Conservation (phyloP, 2,329 filamentous ascomycete genomes). For the Cryphonectria japonica region DNA sequence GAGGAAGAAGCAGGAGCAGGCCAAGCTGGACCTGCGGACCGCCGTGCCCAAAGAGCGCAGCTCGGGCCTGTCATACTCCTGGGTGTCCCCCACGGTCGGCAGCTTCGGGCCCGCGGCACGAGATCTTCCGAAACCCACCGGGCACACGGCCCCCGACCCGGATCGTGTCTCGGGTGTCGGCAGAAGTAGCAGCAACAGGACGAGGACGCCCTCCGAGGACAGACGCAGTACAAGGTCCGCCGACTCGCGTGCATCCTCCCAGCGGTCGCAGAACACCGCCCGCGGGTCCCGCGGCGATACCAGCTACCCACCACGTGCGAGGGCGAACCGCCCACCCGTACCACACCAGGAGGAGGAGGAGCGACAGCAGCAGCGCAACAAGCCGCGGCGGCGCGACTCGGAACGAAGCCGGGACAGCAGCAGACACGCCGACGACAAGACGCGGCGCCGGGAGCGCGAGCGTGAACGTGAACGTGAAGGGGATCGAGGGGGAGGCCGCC, state of each 20-base stretch:
- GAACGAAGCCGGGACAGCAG: not conserved
- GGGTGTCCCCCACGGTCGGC: slow-evolving; percentile 8
- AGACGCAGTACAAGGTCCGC: not conserved
- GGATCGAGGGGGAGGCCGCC: not conserved
- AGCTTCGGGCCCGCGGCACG: slow-evolving; percentile 6
- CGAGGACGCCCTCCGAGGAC: not conserved
- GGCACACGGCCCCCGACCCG: not conserved
- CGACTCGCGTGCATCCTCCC: not conserved
- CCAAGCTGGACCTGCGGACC: not conserved
- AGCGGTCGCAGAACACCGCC: not conserved
- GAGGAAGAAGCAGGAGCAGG: slow-evolving; percentile 1
- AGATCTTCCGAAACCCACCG: not conserved
- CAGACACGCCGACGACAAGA: not conserved
- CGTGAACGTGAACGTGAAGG: not conserved
- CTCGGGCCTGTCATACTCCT: slow-evolving; percentile 4
- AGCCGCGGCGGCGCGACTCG: not conserved
- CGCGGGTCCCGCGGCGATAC: not conserved
- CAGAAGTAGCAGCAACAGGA: not conserved
- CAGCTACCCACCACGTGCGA: slow-evolving; percentile 1
- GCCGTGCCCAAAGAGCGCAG: slow-evolving; percentile 12
- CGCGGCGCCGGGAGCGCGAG: not conserved
- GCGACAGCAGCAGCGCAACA: not conserved
- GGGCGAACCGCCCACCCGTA: not conserved
- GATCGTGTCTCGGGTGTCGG: not conserved
- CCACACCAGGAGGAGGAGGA: not conserved